Percentiles rank a stretch among this genome's conserved stretches.
Evolutionary conservation across 1,284 basidiomycete species (phyloP).

Genomic region (Cryptococcus amylolentus): DNA sequence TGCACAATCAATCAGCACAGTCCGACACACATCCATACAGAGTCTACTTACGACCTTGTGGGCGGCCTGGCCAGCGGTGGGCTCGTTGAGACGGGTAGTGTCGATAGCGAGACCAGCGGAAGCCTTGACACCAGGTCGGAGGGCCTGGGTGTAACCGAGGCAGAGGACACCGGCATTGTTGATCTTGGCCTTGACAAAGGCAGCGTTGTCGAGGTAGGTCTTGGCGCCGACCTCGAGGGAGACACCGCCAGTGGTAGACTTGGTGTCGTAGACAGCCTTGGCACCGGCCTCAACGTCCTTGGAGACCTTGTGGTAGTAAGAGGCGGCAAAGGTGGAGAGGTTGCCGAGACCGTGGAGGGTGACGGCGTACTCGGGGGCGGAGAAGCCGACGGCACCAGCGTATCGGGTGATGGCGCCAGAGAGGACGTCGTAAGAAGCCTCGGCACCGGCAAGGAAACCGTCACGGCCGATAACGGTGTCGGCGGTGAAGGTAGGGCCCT

Average conservation of each 20-base stretch:
- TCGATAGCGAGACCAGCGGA: conserved; percentile 89
- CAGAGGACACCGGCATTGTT: conserved; percentile 91
- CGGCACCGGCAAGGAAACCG: conserved; percentile 94
- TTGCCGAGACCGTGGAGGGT: conserved; percentile 94
- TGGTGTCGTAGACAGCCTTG: conserved; percentile 95
- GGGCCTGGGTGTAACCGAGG: conserved; percentile 85
- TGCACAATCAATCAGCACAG: conserved; percentile 4
- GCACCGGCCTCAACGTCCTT: conserved; percentile 95
- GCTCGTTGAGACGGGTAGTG: conserved; percentile 78
- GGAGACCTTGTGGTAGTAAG: conserved; percentile 95
- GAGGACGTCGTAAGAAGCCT: conserved; percentile 94
- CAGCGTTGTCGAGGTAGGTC: conserved; percentile 72
- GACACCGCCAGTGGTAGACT: conserved; percentile 81
- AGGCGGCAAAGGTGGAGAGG: conserved; percentile 88
- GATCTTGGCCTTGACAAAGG: conserved; percentile 98
- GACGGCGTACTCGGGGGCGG: conserved; percentile 91
- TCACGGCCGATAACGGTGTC: conserved; percentile 94
- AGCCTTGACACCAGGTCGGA: conserved; percentile 88
- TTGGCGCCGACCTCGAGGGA: conserved; percentile 95
- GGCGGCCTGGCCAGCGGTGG: conserved; percentile 51
- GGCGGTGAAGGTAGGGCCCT: conserved; percentile 96
- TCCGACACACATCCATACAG: not conserved
- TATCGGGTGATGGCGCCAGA: conserved; percentile 90
- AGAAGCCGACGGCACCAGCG: conserved; percentile 85
- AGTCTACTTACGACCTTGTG: conserved; percentile 52